Evolutionary conservation across 2,329 filamentous ascomycete species (phyloP), one percentile per base, ranked within the genome.

Genomic region (Claviceps sp.): DNA sequence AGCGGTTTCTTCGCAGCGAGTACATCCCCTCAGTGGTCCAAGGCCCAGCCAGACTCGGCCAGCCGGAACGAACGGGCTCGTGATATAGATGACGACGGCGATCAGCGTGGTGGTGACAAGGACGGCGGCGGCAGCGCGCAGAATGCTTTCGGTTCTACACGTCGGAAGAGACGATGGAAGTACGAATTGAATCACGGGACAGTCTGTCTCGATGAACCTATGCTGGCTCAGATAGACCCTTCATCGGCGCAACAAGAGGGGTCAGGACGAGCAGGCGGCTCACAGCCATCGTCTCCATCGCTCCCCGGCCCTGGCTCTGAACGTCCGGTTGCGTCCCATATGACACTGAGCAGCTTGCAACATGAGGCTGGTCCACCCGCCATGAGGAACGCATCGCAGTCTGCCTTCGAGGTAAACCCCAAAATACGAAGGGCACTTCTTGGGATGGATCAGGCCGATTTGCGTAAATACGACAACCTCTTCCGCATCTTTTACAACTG

Each of bases 401-500:
- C 22, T 22, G 22, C 4, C 22, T 22, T 22, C 22, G 22, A 22
- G 22, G 22, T 22, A 22, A 22, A 22, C 4, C 22, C 22, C 22
- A 22, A 22, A 22, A 22, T 22, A 22, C 22, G 22, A 22, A 22
- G 22, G 22, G 22, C 22, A 22, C 22, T 22, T 4, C 22, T 22
- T 22, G 22, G 22, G 22, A 22, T 22, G 22, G 80, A 88, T 51
- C 73, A 87, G 60, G 87, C 94, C 57, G 77, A 89, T 20, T 76
- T 96, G 45, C 86, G 88, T 59, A 88, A 95, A 70, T 96, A 97
- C 67, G 89, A 95, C 65, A 96, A 96, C 65, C 77, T 97, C 22
- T 22, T 22, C 22, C 22, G 22, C 22, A 22, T 22, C 22, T 22
- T 22, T 22, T 22, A 22, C 22, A 22, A 96, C 66, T 87, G 94